Evolutionary conservation across 2,329 filamentous ascomycete species (phyloP), one percentile per base, ranked within the genome.

Genomic region (Meredithiella fracta): DNA sequence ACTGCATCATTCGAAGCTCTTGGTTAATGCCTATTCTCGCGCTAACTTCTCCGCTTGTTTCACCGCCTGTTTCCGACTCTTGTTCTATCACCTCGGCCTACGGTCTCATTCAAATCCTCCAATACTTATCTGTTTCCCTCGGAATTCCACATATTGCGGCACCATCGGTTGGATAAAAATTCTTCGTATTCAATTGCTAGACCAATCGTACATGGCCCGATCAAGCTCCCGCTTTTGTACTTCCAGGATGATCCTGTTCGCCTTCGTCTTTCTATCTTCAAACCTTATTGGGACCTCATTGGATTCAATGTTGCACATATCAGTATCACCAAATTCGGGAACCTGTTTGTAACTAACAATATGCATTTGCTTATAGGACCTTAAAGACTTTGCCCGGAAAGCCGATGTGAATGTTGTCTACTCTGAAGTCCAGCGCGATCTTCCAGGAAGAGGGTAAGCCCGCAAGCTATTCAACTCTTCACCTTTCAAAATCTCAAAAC

Each of bases 321-420:
- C n/a, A 51, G 8, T 22, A 44, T 5, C 15, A 6, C 15, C 5
- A 34, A 11, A 5, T 34, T 5, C 11, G 5, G 29, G 29, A 34
- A 11, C 29, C 29, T 34, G 5, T 5, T 34, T n/a, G n/a, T 47
- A 15, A 47, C 53, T 47, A 23, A 47, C 23, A 23, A 5, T 31
- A 22, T 52, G 1, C 15, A 22, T 62, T 63, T 59, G 59, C 62
- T 65, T 64, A 65, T 89, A 98, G 92, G 92, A 98, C 72, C 82
- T 98, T 55, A 98, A 98, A 86, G 92, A 98, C 70, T 98, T 98
- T 72, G 92, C 92, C 60, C 89, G 92, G 68, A 87, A 94, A 70
- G 94, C 91, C 69, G 89, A 89, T 70, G 80, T 95, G 70, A 92
- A 97, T 69, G 92, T 98, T 62, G 92, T 98, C 65, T 98, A 95